Percentiles rank a stretch among this genome's conserved stretches.
phyloP scores from a whole-genome alignment of 306 rosid species.

The Vigna reflexopilosa region DNA sequence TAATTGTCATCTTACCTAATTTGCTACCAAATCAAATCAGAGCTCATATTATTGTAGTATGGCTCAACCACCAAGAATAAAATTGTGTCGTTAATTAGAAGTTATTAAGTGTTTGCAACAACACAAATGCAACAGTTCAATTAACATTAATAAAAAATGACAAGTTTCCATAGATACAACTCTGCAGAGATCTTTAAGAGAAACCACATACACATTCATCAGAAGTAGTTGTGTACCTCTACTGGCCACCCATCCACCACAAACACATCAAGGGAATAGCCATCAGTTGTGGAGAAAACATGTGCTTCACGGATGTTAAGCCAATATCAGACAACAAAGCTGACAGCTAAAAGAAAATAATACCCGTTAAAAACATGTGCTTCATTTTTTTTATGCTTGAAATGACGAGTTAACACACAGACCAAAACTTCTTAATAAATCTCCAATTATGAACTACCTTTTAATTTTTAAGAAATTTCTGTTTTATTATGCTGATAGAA shows the following conservation, averaged over 20 bases:
- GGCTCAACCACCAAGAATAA: conserved; percentile 35
- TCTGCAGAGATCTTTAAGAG: background rate
- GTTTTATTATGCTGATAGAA: conserved; percentile 19
- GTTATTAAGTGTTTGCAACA: conserved; percentile 29
- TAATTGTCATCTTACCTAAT: conserved; percentile 7
- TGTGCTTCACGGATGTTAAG: conserved; percentile 72
- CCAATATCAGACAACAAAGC: conserved; percentile 68
- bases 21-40: conserved; percentile 34
- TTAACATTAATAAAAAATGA: conserved; percentile 8
- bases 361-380: conserved; percentile 28
- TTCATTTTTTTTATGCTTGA: conserved; percentile 11
- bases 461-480: conserved; percentile 7
- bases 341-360: conserved; percentile 53
- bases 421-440: conserved; percentile 10
- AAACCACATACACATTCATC: conserved; percentile 12
- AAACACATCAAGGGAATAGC: conserved; percentile 62
- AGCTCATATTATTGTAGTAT: background rate
- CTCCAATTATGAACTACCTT: conserved; percentile 21
- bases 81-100: conserved; percentile 37
- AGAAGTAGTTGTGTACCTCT: conserved; percentile 46
- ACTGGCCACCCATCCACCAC: conserved; percentile 63
- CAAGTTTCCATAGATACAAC: conserved; percentile 25
- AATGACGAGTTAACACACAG: background rate
- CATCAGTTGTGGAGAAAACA: conserved; percentile 64
- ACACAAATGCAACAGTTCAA: conserved; percentile 13